A percentile compares a stretch with the other conserved stretches of the same genome.
These are phyloP conservation scores for Mucor piriformis DNA, from an alignment of 371 early-diverging fungal genomes.

Conservation along the genomic window DNA sequence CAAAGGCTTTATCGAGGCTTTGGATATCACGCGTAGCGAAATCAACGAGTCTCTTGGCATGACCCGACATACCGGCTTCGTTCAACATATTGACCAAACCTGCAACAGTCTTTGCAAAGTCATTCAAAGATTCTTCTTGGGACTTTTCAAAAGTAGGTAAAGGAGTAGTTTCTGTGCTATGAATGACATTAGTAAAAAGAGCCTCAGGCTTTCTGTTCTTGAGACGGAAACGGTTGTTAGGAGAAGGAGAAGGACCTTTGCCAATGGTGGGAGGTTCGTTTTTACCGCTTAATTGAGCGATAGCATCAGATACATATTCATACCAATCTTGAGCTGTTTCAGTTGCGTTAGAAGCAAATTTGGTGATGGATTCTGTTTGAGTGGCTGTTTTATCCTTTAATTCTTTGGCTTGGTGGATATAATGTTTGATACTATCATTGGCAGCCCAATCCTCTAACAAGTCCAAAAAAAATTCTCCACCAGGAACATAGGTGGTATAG, in stretches of 20 bases:
- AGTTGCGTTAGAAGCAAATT: conserved; percentile 24
- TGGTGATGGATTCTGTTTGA: conserved; percentile 19
- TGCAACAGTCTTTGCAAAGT: conserved; percentile 35
- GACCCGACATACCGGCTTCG: conserved; percentile 45
- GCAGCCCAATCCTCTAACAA: conserved; percentile 39
- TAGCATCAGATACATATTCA: conserved; percentile 39
- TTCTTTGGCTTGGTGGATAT: conserved; percentile 26
- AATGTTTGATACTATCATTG: conserved; percentile 30
- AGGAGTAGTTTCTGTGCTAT: conserved; percentile 27
- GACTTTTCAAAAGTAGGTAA: conserved; percentile 24
- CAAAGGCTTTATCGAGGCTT: conserved; percentile 28
- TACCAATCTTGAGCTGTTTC: conserved; percentile 42
- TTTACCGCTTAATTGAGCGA: conserved; percentile 38
- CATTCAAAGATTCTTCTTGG: conserved; percentile 28
- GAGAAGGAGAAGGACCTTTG: conserved; percentile 26
- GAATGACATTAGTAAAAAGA: conserved; percentile 39
- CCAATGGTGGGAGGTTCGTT: conserved; percentile 26
- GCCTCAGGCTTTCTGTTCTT: conserved; percentile 15
- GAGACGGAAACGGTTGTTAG: conserved; percentile 12
- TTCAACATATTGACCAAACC: conserved; percentile 40
- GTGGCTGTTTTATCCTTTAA: conserved; percentile 25
- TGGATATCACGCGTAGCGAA: conserved; percentile 40
- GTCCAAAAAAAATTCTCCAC: conserved; percentile 46
- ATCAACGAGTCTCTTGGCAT: conserved; percentile 44
- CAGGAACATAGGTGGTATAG: conserved; percentile 49